A percentile compares a stretch with the other conserved stretches of the same genome.
These are phyloP conservation scores for Herpotrichia juniperi DNA, from an alignment of 2,329 filamentous ascomycete species.

Conservation along the genomic window DNA sequence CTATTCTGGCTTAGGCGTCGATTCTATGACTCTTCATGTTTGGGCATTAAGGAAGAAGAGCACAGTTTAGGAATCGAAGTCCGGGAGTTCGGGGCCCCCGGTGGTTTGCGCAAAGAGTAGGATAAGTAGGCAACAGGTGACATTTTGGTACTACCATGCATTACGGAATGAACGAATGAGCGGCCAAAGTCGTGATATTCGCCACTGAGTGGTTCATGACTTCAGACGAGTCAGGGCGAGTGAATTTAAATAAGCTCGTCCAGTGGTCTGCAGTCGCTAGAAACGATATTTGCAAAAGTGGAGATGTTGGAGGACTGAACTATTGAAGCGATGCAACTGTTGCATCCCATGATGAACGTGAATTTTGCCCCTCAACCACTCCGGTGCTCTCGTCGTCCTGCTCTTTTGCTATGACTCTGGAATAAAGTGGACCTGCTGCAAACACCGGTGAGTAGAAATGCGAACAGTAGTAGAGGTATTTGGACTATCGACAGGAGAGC, in stretches of 20 bases:
- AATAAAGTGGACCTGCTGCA: not conserved
- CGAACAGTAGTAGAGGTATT: not conserved
- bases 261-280: not conserved
- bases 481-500: not conserved
- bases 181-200: not conserved
- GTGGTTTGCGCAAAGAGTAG: too few relatives aligned
- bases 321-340: not conserved
- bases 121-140: too few relatives aligned
- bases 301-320: not conserved
- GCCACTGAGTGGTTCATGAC: not conserved
- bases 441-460: not conserved
- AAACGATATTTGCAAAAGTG: not conserved
- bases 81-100: too few relatives aligned
- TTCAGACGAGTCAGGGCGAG: not conserved
- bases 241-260: not conserved
- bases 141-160: not conserved
- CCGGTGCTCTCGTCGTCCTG: not conserved
- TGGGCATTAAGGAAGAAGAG: too few relatives aligned
- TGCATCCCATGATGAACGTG: not conserved
- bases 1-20: too few relatives aligned
- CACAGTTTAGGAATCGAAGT: too few relatives aligned
- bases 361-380: not conserved
- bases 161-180: not conserved
- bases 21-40: too few relatives aligned
- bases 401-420: conserved; percentile 1